Conservation (phyloP, 73 alveolate species). For the Paraurostyla sp. region DNA sequence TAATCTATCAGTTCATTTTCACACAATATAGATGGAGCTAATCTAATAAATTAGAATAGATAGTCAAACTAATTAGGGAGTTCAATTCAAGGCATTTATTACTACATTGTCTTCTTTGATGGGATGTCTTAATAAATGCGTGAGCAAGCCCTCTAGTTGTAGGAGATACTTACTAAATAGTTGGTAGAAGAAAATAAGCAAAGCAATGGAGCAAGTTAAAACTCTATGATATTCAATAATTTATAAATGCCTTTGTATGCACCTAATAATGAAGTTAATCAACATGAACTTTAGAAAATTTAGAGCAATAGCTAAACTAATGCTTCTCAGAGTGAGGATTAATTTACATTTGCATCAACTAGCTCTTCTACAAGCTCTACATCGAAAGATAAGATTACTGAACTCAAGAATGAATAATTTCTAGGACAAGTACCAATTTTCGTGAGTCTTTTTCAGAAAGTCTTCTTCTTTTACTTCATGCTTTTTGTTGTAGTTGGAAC, state of each 20-base stretch:
- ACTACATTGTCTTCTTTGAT: conserved; percentile 7
- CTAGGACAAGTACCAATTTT: conserved; percentile 34
- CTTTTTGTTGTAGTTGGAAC: conserved; percentile 24
- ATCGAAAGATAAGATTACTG: conserved; percentile 14
- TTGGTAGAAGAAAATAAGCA: neutral
- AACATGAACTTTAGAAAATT: too few species aligned
- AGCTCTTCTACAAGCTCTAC: conserved; percentile 7
- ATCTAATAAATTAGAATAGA: too few species aligned
- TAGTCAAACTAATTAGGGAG: too few species aligned
- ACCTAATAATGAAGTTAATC: too few species aligned
- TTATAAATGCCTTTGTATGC: too few species aligned
- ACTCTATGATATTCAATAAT: too few species aligned
- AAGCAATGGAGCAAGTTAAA: too few species aligned
- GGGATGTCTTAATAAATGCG: conserved; percentile 12
- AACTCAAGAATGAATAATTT: conserved; percentile 15
- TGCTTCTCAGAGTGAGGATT: conserved; percentile 9
- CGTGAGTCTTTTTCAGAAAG: neutral
- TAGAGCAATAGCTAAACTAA: too few species aligned
- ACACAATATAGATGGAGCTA: too few species aligned
- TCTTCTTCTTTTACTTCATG: neutral
- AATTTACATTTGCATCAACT: conserved; percentile 32
- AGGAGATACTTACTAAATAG: neutral
- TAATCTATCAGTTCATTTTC: too few species aligned
- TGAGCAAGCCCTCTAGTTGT: neutral
- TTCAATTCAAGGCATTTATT: conserved; percentile 9